Evolutionary conservation across 208 protist species (phyloP).

Genomic region (Leishmania turanica): DNA sequence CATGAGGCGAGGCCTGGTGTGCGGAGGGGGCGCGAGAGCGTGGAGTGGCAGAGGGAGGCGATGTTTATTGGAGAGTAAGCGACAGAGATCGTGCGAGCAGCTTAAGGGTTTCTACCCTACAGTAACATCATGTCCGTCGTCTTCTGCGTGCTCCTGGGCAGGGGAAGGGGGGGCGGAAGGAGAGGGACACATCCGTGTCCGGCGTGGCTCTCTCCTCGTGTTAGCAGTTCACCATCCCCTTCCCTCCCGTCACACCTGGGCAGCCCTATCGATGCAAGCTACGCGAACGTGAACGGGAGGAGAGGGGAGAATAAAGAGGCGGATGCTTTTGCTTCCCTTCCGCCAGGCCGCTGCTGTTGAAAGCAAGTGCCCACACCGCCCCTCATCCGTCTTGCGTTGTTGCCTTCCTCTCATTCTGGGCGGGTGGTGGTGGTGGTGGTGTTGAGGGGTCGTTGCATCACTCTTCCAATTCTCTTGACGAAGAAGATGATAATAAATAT

Average conservation of each 20-base stretch:
- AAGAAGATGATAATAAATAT: not conserved
- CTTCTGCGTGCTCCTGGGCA: not conserved
- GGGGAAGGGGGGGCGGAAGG: not conserved
- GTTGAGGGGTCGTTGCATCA: not conserved
- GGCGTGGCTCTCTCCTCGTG: not conserved
- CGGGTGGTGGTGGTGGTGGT: no score
- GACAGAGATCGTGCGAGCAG: not conserved
- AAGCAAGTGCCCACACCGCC: not conserved
- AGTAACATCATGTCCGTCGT: no score
- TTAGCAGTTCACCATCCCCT: not conserved
- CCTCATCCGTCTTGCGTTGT: not conserved
- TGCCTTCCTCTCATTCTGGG: not conserved
- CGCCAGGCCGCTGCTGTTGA: not conserved
- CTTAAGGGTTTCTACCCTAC: no score
- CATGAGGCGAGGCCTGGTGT: no score
- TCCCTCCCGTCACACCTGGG: not conserved
- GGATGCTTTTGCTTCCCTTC: no score
- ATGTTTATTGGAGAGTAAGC: not conserved
- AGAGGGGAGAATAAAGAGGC: not conserved
- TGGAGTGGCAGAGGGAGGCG: not conserved
- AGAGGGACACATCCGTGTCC: not conserved
- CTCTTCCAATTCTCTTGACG: not conserved
- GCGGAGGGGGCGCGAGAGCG: no score
- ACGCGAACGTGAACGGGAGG: not conserved
- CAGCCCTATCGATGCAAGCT: not conserved